Percentiles rank a stretch among this genome's conserved stretches.
Conservation (phyloP, 176 grass and related monocot species). For the Raddia guianensis region DNA sequence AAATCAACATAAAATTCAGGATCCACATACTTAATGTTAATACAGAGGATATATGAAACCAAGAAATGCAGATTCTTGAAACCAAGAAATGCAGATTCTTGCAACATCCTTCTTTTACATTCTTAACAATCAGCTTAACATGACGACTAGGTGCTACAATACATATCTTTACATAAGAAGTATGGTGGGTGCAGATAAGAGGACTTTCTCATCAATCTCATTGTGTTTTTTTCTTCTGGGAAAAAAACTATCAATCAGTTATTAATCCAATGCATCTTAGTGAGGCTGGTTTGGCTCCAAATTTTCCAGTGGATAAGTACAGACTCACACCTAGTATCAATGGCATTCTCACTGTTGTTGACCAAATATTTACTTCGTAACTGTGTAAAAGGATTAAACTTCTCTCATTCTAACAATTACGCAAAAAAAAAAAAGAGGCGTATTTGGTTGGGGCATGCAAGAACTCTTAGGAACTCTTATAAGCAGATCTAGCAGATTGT, state of each 20-base stretch:
- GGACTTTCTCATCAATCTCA: background rate
- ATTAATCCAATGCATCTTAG: background rate
- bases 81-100: background rate
- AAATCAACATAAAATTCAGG: conserved; percentile 12
- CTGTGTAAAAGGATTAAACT: background rate
- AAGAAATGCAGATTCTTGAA: background rate
- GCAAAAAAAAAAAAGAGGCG: background rate
- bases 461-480: background rate
- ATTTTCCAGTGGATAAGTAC: background rate
- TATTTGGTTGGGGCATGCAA: background rate
- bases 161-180: background rate
- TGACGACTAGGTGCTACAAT: background rate
- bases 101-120: background rate
- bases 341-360: background rate
- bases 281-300: background rate
- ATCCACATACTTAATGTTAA: conserved; percentile 24
- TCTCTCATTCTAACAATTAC: background rate
- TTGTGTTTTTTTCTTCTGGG: background rate
- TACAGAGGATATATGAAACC: background rate
- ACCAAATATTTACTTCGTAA: background rate
- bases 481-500: background rate
- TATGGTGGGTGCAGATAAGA: background rate
- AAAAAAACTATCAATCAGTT: background rate
- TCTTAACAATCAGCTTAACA: background rate
- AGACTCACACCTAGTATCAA: background rate